phyloP scores from a whole-genome alignment of 768 basidiomycete species.

The Rhizopogon vesiculosus region DNA sequence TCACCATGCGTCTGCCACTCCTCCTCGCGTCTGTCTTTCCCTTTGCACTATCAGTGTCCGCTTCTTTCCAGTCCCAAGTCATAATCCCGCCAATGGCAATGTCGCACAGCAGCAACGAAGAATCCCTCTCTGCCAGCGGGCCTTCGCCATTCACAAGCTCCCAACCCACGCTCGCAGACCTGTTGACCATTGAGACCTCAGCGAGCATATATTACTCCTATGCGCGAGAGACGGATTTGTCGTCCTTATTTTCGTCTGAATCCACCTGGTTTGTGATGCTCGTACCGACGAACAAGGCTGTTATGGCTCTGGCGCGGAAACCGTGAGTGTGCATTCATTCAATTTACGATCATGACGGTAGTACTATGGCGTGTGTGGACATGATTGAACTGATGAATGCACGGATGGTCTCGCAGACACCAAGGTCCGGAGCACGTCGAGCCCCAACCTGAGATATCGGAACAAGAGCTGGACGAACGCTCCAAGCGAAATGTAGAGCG shows the following conservation, averaged over 20 bases:
- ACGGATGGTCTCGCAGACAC: constrained; percentile 40
- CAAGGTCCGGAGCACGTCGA: constrained; percentile 42
- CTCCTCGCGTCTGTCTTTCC: constrained; percentile 25
- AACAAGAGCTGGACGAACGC: constrained; percentile 57
- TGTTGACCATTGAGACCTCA: constrained; percentile 71
- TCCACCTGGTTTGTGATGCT: constrained; percentile 50
- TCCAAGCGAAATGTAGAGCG: constrained; percentile 66
- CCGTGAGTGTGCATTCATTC: constrained; percentile 51
- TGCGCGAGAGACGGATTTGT: constrained; percentile 66
- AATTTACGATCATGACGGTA: neutral
- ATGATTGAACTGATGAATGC: neutral
- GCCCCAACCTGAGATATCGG: constrained; percentile 52
- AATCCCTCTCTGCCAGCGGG: neutral
- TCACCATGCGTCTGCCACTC: constrained; percentile 11
- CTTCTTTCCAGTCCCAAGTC: constrained; percentile 24
- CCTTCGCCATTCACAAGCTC: constrained; percentile 35
- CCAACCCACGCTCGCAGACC: constrained; percentile 63
- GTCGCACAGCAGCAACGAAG: constrained; percentile 10
- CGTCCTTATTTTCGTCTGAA: constrained; percentile 36
- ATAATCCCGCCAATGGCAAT: constrained; percentile 15
- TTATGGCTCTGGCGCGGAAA: constrained; percentile 75
- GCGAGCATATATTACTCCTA: constrained; percentile 85
- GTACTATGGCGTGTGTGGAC: neutral
- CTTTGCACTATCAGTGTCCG: constrained; percentile 25
- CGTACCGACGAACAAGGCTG: constrained; percentile 84